Evolutionary conservation across 495 filamentous ascomycete genomes (phyloP), one percentile per base, ranked within the genome.

Genomic region (Platismatia glauca): DNA sequence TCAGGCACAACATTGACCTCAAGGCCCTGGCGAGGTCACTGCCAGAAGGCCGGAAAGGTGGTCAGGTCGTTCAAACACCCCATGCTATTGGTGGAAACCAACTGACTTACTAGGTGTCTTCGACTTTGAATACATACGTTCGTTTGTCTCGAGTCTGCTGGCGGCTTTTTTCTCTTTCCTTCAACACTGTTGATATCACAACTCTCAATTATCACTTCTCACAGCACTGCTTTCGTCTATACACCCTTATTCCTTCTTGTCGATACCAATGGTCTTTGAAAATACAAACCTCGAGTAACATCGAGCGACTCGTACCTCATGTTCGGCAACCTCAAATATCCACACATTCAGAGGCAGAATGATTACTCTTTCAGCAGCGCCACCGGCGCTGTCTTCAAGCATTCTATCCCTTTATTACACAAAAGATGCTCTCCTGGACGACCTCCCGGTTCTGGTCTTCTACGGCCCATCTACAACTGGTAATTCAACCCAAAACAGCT

Each of bases 401-500:
- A 20, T 44, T 27, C 56, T 70, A 3, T 62, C 64, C 4, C 57
- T 70, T n/a, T 70, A 61, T 46, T 63, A 65, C 41, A 57, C 66
- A 7, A 64, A 39, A 34, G 68, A 70, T 38, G 55, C 46, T 35
- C 55, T 66, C 9, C 58, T 70, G 31, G 68, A 59, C 15, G 55
- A 66, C 39, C 37, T 66, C 31, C 68, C 90, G 60, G 76, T 95
- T 62, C 77, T 96, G 34, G 79, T 94, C 70, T 94, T 95, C 77
- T 87, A 95, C 72, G 91, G 92, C 7, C 81, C 89, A 8, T 89
- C 91, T 41, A 86, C 88, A 6, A 91, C 90, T 20, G 84, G 86
- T 68, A 92, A 91, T 77, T 86, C 87, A 58, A 93, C 88, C 48
- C 83, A 87, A 63, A 94, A 87, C 76, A 92, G 85, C 74, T 94